A percentile compares a stretch with the other conserved stretches of the same genome.
Evolutionary conservation across 768 basidiomycete species (phyloP).

Genomic region (Coprinopsis cinerea): DNA sequence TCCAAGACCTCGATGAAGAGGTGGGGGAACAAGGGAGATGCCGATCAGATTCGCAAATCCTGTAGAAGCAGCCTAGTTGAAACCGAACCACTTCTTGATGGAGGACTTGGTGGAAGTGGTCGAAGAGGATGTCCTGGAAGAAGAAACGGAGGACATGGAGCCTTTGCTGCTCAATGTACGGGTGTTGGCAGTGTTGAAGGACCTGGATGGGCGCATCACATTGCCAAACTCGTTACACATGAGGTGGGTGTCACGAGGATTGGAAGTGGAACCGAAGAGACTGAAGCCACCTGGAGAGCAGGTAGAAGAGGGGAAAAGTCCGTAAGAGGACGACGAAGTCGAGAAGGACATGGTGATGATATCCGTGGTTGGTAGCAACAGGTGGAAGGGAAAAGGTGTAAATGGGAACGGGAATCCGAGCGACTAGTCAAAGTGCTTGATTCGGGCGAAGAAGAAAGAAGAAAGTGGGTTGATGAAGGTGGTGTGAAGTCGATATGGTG

Average conservation of each 20-base stretch:
- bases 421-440: constrained; percentile 16
- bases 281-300: constrained; percentile 9
- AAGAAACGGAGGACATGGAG: constrained; percentile 3
- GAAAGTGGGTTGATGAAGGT: not conserved
- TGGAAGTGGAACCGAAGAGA: constrained; percentile 10
- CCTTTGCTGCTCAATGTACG: constrained; percentile 1
- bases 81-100: constrained; percentile 12
- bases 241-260: constrained; percentile 12
- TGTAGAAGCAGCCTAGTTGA: not conserved
- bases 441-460: not conserved
- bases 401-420: constrained; percentile 7
- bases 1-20: no score
- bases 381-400: not conserved
- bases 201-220: constrained; percentile 4
- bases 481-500: constrained; percentile 4
- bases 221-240: constrained; percentile 12
- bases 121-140: not conserved
- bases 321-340: constrained; percentile 7
- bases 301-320: constrained; percentile 4
- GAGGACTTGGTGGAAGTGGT: constrained; percentile 7
- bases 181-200: not conserved
- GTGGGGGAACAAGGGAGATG: no score
- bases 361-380: no score
- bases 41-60: no score
- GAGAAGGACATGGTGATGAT: constrained; percentile 10